Base-by-base conservation (phyloP, 495 filamentous ascomycete species). In the Penicillium mononematosum region DNA sequence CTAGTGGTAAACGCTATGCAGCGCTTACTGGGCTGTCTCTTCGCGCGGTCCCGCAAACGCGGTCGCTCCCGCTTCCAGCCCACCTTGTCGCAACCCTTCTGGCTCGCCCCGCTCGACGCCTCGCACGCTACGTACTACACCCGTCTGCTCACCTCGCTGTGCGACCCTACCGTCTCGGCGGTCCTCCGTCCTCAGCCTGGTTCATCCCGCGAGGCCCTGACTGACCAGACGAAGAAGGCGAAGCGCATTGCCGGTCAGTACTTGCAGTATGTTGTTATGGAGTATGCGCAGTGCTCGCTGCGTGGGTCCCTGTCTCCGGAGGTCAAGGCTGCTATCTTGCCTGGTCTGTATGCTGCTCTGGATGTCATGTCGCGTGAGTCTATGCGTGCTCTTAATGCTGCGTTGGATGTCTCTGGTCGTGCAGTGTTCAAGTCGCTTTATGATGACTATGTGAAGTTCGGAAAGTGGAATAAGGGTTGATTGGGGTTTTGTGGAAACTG, bases 141-240 rank as follows among this genome's bases (percentile, higher is more conserved):
- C 7, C 84, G 90, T 5, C 79, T 95, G 25, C 75, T 96, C 31
- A 88, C 85, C 6, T 79, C 88, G 4, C 81, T 96, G 51, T 91
- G 88, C 69, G 87, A 92, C 52, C 92, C 92, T 14, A 88, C 85
- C 14, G 82, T 83, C 16, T 91, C 86, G 0, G 87, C 88, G 5
- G 86, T 91, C 1, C 75, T 85, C 5, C 75, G 80, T 14, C 69
- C 76, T 2, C 76, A 71, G 44, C 61, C 70, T 10, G 64, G 67
- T 19, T 58, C 60, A 6, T 66, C 70, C n/a, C 67, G 71, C 49
- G 69, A 75, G 25, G 72, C 71, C 12, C 79, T 96, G 16, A 87
- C 84, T 49, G 90, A 92, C 54, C 85, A 89, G 54, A 88, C 86
- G 7, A 88, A 89, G 60, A 86, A 83, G 51, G 89, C 89, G 27